These are phyloP conservation scores for Vigna hirtella DNA, from an alignment of 306 rosid species.

Conservation along the genomic window DNA sequence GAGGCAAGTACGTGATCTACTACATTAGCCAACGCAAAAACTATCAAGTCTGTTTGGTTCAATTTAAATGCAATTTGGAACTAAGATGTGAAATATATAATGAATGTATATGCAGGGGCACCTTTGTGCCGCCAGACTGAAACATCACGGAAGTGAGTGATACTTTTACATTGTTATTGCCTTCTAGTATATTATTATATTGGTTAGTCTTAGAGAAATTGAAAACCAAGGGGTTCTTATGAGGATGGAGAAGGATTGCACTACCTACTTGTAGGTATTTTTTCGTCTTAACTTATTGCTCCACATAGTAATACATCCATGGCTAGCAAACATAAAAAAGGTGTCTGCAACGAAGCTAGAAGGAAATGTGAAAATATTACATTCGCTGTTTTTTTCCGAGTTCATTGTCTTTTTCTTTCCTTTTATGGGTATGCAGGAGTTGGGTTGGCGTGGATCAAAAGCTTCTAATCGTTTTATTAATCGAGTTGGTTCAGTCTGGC, in stretches of 20 bases:
- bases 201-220: constrained; percentile 25
- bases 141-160: constrained; percentile 69
- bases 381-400: constrained; percentile 40
- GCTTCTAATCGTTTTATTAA: constrained; percentile 2
- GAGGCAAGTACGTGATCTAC: constrained; percentile 68
- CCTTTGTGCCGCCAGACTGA: constrained; percentile 54
- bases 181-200: constrained; percentile 33
- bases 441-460: constrained; percentile 21
- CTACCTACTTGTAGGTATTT: constrained; percentile 26
- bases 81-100: constrained; percentile 42
- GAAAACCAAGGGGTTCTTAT: constrained; percentile 21
- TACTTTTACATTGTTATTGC: constrained; percentile 19
- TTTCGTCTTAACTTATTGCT: constrained; percentile 37
- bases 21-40: constrained; percentile 40
- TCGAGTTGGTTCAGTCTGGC: constrained; percentile 18
- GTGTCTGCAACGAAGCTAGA: constrained; percentile 33
- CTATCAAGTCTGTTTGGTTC: constrained; percentile 37
- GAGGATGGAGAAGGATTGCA: constrained; percentile 32
- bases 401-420: constrained; percentile 27
- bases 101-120: constrained; percentile 53
- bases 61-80: constrained; percentile 28
- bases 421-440: constrained; percentile 11
- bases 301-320: constrained; percentile 10
- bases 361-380: constrained; percentile 7
- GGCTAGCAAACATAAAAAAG: constrained; percentile 22